Conservation (phyloP, 441 rosid genomes). For the California macrophylla region DNA sequence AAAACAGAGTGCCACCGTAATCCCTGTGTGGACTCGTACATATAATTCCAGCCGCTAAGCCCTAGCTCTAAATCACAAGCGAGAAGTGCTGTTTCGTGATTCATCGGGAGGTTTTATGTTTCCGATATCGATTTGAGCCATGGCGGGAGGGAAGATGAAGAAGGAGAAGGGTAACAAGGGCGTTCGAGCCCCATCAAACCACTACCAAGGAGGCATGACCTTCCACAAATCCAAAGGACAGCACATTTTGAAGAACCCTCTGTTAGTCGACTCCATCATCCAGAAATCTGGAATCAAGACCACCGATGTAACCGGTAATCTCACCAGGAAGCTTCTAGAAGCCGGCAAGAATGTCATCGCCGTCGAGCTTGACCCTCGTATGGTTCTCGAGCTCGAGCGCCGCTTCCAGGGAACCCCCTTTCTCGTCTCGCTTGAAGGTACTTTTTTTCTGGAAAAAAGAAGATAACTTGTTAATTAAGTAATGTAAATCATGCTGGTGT, state of each 20-base stretch:
- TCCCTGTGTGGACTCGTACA: neutral
- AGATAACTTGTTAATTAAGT: neutral
- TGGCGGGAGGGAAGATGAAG: conserved; percentile 84
- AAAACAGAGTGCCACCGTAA: neutral
- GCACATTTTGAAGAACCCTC: conserved; percentile 77
- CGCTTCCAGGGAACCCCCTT: conserved; percentile 73
- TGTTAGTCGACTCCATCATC: conserved; percentile 67
- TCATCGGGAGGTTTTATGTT: too few relatives aligned
- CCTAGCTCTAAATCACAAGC: neutral
- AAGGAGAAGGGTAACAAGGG: conserved; percentile 52
- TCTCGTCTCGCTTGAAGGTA: conserved; percentile 51
- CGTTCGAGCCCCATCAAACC: conserved; percentile 39
- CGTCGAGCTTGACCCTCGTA: conserved; percentile 72
- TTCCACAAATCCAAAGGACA: conserved; percentile 89
- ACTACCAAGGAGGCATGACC: conserved; percentile 72
- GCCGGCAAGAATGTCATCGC: conserved; percentile 77
- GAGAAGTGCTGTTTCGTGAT: neutral
- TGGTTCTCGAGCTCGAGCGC: conserved; percentile 87
- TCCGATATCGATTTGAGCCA: conserved; percentile 9
- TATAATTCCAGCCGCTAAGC: neutral
- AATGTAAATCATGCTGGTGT: neutral
- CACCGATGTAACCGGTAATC: conserved; percentile 79
- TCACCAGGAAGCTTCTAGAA: conserved; percentile 81
- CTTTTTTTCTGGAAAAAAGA: neutral
- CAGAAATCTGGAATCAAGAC: conserved; percentile 73